A percentile compares a stretch with the other conserved stretches of the same genome.
Conservation (phyloP, 371 early-diverging fungal species). For the Actinomortierella ambigua region DNA sequence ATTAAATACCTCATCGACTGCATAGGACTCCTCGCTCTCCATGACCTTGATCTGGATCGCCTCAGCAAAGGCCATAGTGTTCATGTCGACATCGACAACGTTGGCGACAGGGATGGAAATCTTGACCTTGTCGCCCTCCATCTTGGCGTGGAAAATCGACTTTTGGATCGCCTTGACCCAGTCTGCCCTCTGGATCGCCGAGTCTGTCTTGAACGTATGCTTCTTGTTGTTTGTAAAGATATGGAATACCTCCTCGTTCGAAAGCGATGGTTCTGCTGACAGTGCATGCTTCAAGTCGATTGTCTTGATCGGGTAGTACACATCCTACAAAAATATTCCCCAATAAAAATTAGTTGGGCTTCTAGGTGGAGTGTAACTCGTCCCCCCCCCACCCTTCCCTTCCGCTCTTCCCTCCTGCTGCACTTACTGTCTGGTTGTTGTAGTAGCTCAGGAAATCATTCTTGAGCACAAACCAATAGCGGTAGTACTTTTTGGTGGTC, state of each 20-base stretch:
- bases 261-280: constrained; percentile 51
- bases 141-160: constrained; percentile 67
- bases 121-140: constrained; percentile 66
- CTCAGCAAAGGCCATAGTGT: constrained; percentile 62
- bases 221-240: constrained; percentile 49
- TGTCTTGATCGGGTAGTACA: constrained; percentile 71
- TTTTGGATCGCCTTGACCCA: constrained; percentile 63
- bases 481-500: constrained; percentile 50
- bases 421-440: constrained; percentile 57
- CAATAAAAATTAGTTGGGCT: too few species aligned
- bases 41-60: constrained; percentile 65
- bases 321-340: constrained; percentile 56
- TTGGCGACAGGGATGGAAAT: constrained; percentile 60
- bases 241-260: constrained; percentile 15
- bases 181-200: constrained; percentile 29
- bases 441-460: constrained; percentile 69
- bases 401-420: too few species aligned
- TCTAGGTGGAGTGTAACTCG: too few species aligned
- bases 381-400: too few species aligned
- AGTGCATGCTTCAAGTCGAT: constrained; percentile 72
- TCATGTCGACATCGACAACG: constrained; percentile 65
- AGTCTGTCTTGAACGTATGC: constrained; percentile 63
- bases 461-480: constrained; percentile 75
- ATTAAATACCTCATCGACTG: constrained; percentile 73
- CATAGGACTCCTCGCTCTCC: constrained; percentile 62